Evolutionary conservation across 192 early-diverging fungal species (phyloP).

Genomic region (Backusella australiensis): DNA sequence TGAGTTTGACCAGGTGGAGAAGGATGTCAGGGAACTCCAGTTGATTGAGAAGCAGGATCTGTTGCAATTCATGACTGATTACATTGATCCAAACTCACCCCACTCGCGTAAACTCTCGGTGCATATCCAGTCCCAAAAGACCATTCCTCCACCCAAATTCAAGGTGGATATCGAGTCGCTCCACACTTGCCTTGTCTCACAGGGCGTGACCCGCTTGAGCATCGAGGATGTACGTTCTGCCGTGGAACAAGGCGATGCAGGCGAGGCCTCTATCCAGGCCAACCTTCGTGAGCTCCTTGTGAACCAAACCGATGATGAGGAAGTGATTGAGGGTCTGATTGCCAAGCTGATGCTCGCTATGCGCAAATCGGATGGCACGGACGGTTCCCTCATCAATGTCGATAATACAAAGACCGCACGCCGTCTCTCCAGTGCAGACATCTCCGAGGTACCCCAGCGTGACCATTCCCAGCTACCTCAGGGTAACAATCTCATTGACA

Average conservation of each 20-base stretch:
- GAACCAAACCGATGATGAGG: slow-evolving; percentile 31
- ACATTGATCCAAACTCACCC: slow-evolving; percentile 51
- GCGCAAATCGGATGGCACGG: slow-evolving; percentile 13
- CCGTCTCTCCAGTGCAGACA: slow-evolving; percentile 9
- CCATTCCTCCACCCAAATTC: slow-evolving; percentile 9
- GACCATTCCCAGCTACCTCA: neutral
- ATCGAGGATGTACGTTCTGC: slow-evolving; percentile 27
- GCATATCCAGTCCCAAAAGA: slow-evolving; percentile 56
- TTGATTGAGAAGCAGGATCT: slow-evolving; percentile 43
- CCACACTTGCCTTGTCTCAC: slow-evolving; percentile 28
- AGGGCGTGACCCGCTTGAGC: slow-evolving; percentile 14
- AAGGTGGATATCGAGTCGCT: slow-evolving; percentile 37
- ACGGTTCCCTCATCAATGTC: slow-evolving; percentile 8
- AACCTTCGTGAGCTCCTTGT: slow-evolving; percentile 23
- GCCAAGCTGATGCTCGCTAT: slow-evolving; percentile 23
- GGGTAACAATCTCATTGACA: slow-evolving; percentile 30
- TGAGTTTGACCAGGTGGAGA: slow-evolving; percentile 71
- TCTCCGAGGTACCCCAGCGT: neutral
- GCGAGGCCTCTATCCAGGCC: slow-evolving; percentile 22
- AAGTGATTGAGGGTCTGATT: slow-evolving; percentile 24
- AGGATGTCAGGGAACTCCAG: slow-evolving; percentile 58
- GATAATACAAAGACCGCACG: neutral
- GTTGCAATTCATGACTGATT: slow-evolving; percentile 56
- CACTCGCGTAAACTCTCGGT: slow-evolving; percentile 60
- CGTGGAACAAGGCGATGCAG: slow-evolving; percentile 21